Evolutionary conservation across 139 green algal species (phyloP).

Genomic region (Coccomyxa sp.): DNA sequence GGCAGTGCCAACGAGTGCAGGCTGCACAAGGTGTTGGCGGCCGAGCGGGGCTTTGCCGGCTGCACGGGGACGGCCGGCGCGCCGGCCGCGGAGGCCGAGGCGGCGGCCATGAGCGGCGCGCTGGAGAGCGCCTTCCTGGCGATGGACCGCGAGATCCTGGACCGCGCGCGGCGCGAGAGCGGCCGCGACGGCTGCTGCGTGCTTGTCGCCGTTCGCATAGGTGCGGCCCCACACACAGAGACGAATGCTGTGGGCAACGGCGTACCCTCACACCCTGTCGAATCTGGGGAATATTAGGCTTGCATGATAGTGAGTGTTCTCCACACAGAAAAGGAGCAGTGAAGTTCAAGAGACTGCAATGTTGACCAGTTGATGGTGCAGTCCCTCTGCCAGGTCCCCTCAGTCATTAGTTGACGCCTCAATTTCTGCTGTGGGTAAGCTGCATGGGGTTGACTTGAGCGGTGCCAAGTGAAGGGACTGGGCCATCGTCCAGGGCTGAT

Average conservation of each 20-base stretch:
- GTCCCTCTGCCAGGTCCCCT: too few species aligned
- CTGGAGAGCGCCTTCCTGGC: slow-evolving; percentile 38
- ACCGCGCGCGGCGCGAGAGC: neutral
- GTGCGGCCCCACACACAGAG: neutral
- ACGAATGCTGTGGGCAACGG: neutral
- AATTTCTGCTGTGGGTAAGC: too few species aligned
- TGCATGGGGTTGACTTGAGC: too few species aligned
- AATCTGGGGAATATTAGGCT: too few species aligned
- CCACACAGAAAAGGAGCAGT: too few species aligned
- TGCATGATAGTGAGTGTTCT: too few species aligned
- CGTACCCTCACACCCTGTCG: too few species aligned
- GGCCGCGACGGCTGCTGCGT: slow-evolving; percentile 58
- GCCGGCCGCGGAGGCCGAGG: slow-evolving; percentile 15
- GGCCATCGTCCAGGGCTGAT: too few species aligned
- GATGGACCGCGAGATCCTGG: slow-evolving; percentile 59
- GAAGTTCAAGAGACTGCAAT: too few species aligned
- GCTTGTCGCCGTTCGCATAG: slow-evolving; percentile 54
- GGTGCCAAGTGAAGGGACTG: too few species aligned
- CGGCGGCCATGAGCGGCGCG: slow-evolving; percentile 26
- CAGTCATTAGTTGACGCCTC: too few species aligned
- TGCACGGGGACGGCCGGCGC: neutral
- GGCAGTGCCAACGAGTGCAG: slow-evolving; percentile 11
- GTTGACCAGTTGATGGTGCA: too few species aligned
- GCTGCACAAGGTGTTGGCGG: slow-evolving; percentile 56
- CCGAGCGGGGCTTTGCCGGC: slow-evolving; percentile 13